Evolutionary conservation across 768 basidiomycete genomes (phyloP).

Genomic region (Infundibulicybe gibba): DNA sequence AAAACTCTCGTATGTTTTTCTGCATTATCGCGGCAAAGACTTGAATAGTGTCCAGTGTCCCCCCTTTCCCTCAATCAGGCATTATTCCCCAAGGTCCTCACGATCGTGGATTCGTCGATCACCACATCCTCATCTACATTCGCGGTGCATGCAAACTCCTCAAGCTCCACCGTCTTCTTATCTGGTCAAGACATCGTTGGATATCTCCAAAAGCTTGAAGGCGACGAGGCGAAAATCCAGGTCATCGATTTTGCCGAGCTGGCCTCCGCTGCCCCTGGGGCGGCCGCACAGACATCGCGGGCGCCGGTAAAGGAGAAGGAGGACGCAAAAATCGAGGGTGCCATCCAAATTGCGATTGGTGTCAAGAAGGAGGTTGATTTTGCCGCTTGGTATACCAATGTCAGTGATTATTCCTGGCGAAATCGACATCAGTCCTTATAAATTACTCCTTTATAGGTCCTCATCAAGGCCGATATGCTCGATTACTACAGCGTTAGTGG

Average conservation of each 20-base stretch:
- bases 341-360: constrained; percentile 89
- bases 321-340: constrained; percentile 80
- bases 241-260: constrained; percentile 72
- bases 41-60: constrained; percentile 55
- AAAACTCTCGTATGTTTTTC: constrained; percentile 74
- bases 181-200: constrained; percentile 70
- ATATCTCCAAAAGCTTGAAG: constrained; percentile 73
- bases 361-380: constrained; percentile 97
- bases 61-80: constrained; percentile 66
- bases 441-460: constrained; percentile 52
- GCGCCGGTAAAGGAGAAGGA: constrained; percentile 55
- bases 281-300: constrained; percentile 36
- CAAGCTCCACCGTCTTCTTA: constrained; percentile 71
- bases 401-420: constrained; percentile 27
- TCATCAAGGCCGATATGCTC: constrained; percentile 97
- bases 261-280: constrained; percentile 30
- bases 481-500: constrained; percentile 99
- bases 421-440: constrained; percentile 1
- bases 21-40: constrained; percentile 4
- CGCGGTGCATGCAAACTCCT: constrained; percentile 75
- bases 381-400: constrained; percentile 90
- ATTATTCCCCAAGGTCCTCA: constrained; percentile 67
- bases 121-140: constrained; percentile 61
- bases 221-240: constrained; percentile 57
- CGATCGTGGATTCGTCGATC: constrained; percentile 78